Base-by-base conservation (phyloP, 1,284 basidiomycete species). In the Amylostereum chailletii region DNA sequence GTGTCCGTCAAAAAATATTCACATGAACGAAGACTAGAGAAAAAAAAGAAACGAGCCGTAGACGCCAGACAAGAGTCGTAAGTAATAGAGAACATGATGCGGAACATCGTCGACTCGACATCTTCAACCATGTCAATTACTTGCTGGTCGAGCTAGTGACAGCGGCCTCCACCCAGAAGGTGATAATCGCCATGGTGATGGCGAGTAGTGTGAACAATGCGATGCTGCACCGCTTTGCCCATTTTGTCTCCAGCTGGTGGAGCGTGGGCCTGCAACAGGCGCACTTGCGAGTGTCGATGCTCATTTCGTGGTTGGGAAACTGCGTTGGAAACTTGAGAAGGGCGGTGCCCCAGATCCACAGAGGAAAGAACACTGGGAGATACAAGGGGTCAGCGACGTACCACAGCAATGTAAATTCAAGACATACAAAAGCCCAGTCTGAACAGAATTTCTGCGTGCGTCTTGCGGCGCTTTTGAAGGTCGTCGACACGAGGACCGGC, bases 311-410 rank as follows among this genome's bases (percentile, higher is more conserved):
- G n/a, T n/a, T 26, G 34, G 11, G 38, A 5, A 11, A n/a, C 3
- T n/a, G 26, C 4, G 9, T 9, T 7, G 45, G 45, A 2, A 40
- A 40, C 37, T n/a, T 19, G 27, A 46, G 34, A 6, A 46, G 32
- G 30, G 36, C 34, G 11, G 27, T 19, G 11, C 46, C 46, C 46
- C 46, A 47, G 9, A 47, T 32, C 38, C 46, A 47, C 26, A 47
- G 31, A 4, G 39, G 39, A 10, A 47, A 47, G 5, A 47, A 31
- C 36, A n/a, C 46, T 47, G n/a, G 11, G 7, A 4, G 5, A 3
- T 9, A 31, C 29, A 45, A 33, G 27, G 27, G 3, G 29, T 45
- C 10, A 29, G 11, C 3, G 3, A 33, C 8, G 29, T 33, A 29
- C 10, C 7, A 11, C 11, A 46, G 34, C 27, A 37, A 37, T 4